Evolutionary conservation across 2,329 filamentous ascomycete species (phyloP).

Genomic region (Rosellinia necatrix): DNA sequence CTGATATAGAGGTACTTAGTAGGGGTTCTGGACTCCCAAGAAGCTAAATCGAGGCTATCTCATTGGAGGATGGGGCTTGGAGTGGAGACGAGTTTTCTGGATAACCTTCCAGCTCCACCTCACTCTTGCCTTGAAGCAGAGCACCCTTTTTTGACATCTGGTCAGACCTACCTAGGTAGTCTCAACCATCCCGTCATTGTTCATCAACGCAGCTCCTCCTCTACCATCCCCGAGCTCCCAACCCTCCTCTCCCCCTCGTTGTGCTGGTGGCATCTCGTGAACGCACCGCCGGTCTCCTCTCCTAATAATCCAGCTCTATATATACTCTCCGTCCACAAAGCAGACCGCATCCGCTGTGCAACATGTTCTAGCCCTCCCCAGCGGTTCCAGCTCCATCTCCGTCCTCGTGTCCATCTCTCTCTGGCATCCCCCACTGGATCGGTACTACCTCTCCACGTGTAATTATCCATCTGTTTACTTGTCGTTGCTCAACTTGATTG

Average conservation of each 20-base stretch:
- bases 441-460: conserved; percentile 37
- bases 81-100: conserved; percentile 15
- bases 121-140: conserved; percentile 6
- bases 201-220: conserved; percentile 15
- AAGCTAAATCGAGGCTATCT: conserved; percentile 11
- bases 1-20: conserved; percentile 7
- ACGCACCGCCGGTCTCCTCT: neutral
- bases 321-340: conserved; percentile 9
- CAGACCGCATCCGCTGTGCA: conserved; percentile 28
- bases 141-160: conserved; percentile 19
- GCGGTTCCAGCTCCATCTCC: conserved; percentile 24
- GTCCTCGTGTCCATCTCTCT: conserved; percentile 27
- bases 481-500: conserved; percentile 28
- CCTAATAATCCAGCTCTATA: neutral
- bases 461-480: conserved; percentile 30
- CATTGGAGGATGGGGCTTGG: neutral
- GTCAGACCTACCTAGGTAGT: conserved; percentile 8
- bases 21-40: neutral
- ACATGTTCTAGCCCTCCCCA: conserved; percentile 37
- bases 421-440: conserved; percentile 31
- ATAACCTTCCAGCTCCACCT: conserved; percentile 19
- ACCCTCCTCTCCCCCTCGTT: neutral
- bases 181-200: conserved; percentile 10
- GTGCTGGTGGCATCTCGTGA: conserved; percentile 7
- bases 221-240: neutral